A percentile compares a stretch with the other conserved stretches of the same genome.
These are phyloP conservation scores for Solanum sitiens DNA, from an alignment of 257 asterid genomes.

Conservation along the genomic window DNA sequence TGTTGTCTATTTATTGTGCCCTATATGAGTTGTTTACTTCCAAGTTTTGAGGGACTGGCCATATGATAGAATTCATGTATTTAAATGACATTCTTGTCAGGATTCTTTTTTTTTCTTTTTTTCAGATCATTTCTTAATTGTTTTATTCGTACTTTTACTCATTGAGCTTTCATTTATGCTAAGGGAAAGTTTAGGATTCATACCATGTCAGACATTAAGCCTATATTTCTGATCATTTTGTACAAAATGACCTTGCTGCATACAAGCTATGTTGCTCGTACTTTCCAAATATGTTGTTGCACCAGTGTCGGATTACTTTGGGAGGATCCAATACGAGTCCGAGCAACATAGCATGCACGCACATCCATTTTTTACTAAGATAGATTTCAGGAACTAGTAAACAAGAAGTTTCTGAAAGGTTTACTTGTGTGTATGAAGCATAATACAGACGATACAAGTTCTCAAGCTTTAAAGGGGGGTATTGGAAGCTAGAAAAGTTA, in stretches of 20 bases:
- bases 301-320: background rate
- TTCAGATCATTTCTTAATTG: background rate
- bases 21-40: background rate
- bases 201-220: background rate
- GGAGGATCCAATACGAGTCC: background rate
- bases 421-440: background rate
- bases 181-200: background rate
- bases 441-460: background rate
- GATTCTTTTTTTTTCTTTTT: background rate
- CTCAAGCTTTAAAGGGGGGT: background rate
- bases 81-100: background rate
- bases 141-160: background rate
- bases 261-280: background rate
- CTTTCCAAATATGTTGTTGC: background rate
- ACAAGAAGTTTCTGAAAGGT: background rate
- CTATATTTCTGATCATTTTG: background rate
- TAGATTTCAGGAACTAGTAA: background rate
- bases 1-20: background rate
- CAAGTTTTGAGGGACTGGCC: background rate
- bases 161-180: background rate
- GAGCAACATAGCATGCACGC: background rate
- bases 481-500: background rate
- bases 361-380: background rate
- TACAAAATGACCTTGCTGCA: background rate
- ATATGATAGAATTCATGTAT: background rate